Evolutionary conservation across 2,329 filamentous ascomycete species (phyloP), one percentile per base, ranked within the genome.

Genomic region (Lachnum nothofagi): DNA sequence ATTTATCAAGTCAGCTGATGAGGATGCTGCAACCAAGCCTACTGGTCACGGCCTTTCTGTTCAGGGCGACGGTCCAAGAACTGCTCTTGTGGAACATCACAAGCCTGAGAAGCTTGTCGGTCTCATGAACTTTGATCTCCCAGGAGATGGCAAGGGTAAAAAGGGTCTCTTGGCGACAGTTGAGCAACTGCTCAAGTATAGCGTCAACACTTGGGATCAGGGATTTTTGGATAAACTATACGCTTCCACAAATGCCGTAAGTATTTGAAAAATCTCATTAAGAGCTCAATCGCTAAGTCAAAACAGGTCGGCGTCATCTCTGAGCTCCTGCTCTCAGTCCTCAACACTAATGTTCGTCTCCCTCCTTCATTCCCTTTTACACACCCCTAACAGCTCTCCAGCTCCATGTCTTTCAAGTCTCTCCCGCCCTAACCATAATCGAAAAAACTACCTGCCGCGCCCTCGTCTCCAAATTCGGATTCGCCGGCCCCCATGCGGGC

Each of bases 141-240:
- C 85, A 0, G 69, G 67, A 3, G 66, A 74, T 33, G 83, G 79
- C 6, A 72, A 71, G 53, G 85, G 83, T 1, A 86, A 86, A 59
- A 79, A 86, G 37, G 91, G 91, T 0, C 71, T 96, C 25, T 71
- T 95, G 23, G 75, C 81, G 27, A 80, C 80, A 3, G 77, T 95
- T 39, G 72, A 82, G 57, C 78, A 82, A 52, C 75, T 96, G 17
- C 74, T 97, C 35, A 76, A 80, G 55, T 90, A 94, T 68, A 93
- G 86, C 63, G 91, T 97, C 63, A 98, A 98, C 70, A 96, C 91
- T n/a, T 97, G 91, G 88, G 87, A 95, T 63, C 91, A 95, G 68
- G 91, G 91, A 9, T 98, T 97, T 69, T 71, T 97, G 63, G 91
- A 96, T 70, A 97, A 98, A 71, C 75, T 97, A 16, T 97, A 96